Conservation (phyloP, 768 basidiomycete species). For the Scleroderma citrinum region DNA sequence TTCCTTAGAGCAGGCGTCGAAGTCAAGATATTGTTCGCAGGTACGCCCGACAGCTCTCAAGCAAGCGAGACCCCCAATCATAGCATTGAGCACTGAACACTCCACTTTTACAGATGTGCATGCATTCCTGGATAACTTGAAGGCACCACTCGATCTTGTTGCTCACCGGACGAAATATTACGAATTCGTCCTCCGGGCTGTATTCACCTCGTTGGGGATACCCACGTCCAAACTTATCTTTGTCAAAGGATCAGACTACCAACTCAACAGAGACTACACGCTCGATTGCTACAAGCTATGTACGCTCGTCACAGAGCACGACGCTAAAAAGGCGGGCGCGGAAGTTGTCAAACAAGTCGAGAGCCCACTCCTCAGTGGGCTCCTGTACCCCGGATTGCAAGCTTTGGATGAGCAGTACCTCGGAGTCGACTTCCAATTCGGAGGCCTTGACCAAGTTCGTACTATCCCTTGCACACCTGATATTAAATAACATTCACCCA, state of each 20-base stretch:
- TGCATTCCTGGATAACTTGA: slow-evolving; percentile 95
- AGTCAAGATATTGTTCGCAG: slow-evolving; percentile 78
- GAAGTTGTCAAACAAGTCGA: slow-evolving; percentile 99
- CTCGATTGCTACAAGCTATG: slow-evolving; percentile 92
- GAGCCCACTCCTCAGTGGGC: slow-evolving; percentile 81
- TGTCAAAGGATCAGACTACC: slow-evolving; percentile 88
- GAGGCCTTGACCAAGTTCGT: slow-evolving; percentile 91
- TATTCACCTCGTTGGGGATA: slow-evolving; percentile 87
- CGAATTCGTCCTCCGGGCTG: slow-evolving; percentile 68
- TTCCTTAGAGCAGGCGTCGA: slow-evolving; percentile 91
- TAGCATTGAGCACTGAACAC: no score
- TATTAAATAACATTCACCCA: slow-evolving; percentile 24
- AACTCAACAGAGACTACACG: slow-evolving; percentile 86
- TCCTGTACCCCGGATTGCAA: slow-evolving; percentile 94
- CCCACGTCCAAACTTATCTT: slow-evolving; percentile 80
- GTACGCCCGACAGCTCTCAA: slow-evolving; percentile 31
- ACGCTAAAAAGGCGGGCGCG: slow-evolving; percentile 96
- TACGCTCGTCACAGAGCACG: slow-evolving; percentile 90
- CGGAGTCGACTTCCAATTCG: slow-evolving; percentile 94
- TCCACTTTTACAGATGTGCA: slow-evolving; percentile 63
- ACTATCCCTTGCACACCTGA: not conserved
- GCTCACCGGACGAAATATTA: slow-evolving; percentile 88
- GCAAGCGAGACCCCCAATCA: not conserved
- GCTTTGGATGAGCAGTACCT: slow-evolving; percentile 98
- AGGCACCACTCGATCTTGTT: slow-evolving; percentile 91